Evolutionary conservation across 345 rosid species (phyloP).

Genomic region (Ceriops decandra): DNA sequence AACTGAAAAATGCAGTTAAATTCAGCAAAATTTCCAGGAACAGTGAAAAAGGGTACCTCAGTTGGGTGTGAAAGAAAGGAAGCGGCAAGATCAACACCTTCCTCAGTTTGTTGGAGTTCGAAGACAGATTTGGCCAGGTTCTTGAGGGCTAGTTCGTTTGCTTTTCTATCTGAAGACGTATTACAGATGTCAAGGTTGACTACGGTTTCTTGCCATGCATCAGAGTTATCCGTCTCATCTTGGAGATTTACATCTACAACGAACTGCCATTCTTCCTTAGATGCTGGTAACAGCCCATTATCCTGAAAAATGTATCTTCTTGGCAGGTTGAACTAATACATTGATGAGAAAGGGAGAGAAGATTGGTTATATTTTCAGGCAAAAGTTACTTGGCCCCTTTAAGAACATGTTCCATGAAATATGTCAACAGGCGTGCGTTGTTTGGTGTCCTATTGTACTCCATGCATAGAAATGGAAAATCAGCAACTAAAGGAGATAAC

Average conservation of each 20-base stretch:
- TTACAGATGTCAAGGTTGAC: slow-evolving; percentile 5
- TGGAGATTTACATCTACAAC: slow-evolving; percentile 21
- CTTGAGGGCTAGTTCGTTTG: slow-evolving; percentile 33
- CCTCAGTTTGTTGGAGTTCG: slow-evolving; percentile 15
- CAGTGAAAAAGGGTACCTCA: background rate
- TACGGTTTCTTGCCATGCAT: slow-evolving; percentile 14
- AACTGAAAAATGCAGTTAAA: background rate
- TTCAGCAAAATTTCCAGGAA: background rate
- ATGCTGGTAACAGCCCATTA: slow-evolving; percentile 23
- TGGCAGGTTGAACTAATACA: background rate
- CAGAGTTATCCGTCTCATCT: slow-evolving; percentile 7
- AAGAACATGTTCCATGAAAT: too few species aligned
- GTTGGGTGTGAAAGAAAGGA: background rate
- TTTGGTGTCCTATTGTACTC: too few species aligned
- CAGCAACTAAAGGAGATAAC: background rate
- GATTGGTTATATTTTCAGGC: too few species aligned
- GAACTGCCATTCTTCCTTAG: slow-evolving; percentile 33
- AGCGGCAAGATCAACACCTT: background rate
- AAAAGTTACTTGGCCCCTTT: too few species aligned
- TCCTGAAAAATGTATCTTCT: slow-evolving; percentile 29
- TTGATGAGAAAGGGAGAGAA: background rate
- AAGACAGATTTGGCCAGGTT: slow-evolving; percentile 39
- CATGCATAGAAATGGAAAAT: too few species aligned
- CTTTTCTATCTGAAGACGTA: slow-evolving; percentile 16
- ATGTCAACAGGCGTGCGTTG: background rate